Conservation (phyloP, 1,139 yeast genomes). For the Scheffersomyces stambukii region DNA sequence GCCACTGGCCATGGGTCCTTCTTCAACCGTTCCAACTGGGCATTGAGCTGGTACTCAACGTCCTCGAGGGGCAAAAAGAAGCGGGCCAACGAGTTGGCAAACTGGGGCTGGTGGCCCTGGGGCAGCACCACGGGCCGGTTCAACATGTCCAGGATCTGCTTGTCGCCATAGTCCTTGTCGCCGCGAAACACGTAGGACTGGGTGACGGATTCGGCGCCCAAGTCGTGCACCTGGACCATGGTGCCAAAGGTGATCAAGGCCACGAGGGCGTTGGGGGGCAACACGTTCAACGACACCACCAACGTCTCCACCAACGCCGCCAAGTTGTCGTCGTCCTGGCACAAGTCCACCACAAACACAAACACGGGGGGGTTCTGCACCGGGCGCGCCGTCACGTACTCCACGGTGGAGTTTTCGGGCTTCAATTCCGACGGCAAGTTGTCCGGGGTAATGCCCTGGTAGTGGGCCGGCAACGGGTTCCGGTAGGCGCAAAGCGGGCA, state of each 20-base stretch:
- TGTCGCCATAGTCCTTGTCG: constrained; percentile 77
- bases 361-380: constrained; percentile 92
- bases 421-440: constrained; percentile 85
- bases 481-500: constrained; percentile 85
- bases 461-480: constrained; percentile 86
- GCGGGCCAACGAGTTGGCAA: constrained; percentile 54
- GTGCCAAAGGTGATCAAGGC: constrained; percentile 94
- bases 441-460: constrained; percentile 78
- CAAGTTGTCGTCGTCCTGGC: constrained; percentile 92
- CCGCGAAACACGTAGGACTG: constrained; percentile 91
- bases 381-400: constrained; percentile 85
- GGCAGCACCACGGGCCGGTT: constrained; percentile 41
- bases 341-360: constrained; percentile 83
- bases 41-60: constrained; percentile 82
- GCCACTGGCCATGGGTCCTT: constrained; percentile 93
- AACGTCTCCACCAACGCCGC: constrained; percentile 85
- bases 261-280: constrained; percentile 91
- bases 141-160: constrained; percentile 73
- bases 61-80: constrained; percentile 84
- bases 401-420: constrained; percentile 78
- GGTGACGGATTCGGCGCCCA: constrained; percentile 72
- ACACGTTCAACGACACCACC: constrained; percentile 71
- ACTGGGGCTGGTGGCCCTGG: constrained; percentile 19
- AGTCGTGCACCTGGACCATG: constrained; percentile 90
- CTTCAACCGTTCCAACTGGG: constrained; percentile 72